Evolutionary conservation across 495 filamentous ascomycete genomes (phyloP).

Genomic region (Penicillium psychrofluorescens): DNA sequence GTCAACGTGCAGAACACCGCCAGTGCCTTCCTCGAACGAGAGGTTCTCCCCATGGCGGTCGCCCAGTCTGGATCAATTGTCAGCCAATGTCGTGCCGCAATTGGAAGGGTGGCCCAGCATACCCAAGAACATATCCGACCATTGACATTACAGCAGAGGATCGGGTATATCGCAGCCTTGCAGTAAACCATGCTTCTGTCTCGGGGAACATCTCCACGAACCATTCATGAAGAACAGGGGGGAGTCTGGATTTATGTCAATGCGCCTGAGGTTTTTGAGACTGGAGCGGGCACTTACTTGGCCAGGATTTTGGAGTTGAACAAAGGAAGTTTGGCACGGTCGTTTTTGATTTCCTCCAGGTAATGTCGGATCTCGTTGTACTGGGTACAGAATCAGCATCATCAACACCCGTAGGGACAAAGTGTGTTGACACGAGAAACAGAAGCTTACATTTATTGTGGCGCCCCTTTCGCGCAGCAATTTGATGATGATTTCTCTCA

Average conservation of each 20-base stretch:
- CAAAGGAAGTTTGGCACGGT: constrained; percentile 46
- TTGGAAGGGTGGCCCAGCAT: no score
- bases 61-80: constrained; percentile 50
- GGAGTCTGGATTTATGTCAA: constrained; percentile 42
- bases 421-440: no score
- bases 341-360: constrained; percentile 50
- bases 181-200: constrained; percentile 83
- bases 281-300: constrained; percentile 20
- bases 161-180: constrained; percentile 83
- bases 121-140: constrained; percentile 87
- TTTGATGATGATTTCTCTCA: constrained; percentile 82
- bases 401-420: no score
- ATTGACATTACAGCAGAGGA: constrained; percentile 97
- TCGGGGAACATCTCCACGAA: constrained; percentile 93
- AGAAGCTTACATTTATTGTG: constrained; percentile 36
- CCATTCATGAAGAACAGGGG: constrained; percentile 84
- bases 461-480: constrained; percentile 68
- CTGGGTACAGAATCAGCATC: constrained; percentile 10
- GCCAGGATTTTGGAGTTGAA: constrained; percentile 62
- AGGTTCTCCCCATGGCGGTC: constrained; percentile 99
- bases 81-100: no score
- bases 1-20: constrained; percentile 93
- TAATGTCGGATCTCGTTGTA: constrained; percentile 52
- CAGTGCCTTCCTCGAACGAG: constrained; percentile 87
- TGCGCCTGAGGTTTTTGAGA: no score